phyloP scores from a whole-genome alignment of 768 basidiomycete species.

The Porpolomopsis calyptriformis region DNA sequence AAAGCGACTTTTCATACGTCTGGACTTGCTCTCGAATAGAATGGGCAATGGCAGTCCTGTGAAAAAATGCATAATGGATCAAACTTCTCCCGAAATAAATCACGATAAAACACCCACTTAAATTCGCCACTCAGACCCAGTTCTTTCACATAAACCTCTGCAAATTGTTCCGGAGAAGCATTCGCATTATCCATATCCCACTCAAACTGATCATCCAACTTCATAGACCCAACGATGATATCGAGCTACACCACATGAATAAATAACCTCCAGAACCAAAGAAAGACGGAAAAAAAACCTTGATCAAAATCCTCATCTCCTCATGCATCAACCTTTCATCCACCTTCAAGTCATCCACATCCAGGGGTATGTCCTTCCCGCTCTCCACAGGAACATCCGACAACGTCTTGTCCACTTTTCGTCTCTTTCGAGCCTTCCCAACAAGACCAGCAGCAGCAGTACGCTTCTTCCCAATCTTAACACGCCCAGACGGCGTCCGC shows the following conservation, averaged over 20 bases:
- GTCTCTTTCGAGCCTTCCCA: slow-evolving; percentile 29
- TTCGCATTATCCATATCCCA: slow-evolving; percentile 84
- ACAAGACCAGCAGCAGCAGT: too few relatives aligned
- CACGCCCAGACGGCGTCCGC: slow-evolving; percentile 26
- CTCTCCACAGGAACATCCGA: slow-evolving; percentile 9
- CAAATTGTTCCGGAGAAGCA: slow-evolving; percentile 87
- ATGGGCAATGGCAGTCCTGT: slow-evolving; percentile 91
- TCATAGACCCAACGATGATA: slow-evolving; percentile 86
- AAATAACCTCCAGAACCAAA: background rate
- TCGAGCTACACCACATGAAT: slow-evolving; percentile 52
- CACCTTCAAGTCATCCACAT: slow-evolving; percentile 52
- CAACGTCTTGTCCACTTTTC: slow-evolving; percentile 23
- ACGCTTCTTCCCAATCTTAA: slow-evolving; percentile 11
- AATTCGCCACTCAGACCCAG: slow-evolving; percentile 89
- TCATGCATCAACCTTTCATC: slow-evolving; percentile 61
- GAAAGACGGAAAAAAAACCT: slow-evolving; percentile 40
- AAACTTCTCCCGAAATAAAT: background rate
- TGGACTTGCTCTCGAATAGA: slow-evolving; percentile 93
- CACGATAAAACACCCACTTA: slow-evolving; percentile 41
- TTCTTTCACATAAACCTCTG: slow-evolving; percentile 76
- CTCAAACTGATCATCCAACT: slow-evolving; percentile 93
- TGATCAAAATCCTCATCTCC: slow-evolving; percentile 87
- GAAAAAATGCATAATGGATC: background rate
- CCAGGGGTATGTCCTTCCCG: slow-evolving; percentile 36
- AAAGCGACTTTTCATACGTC: slow-evolving; percentile 82